Percentiles rank a stretch among this genome's conserved stretches.
These are phyloP conservation scores for Candida pini DNA, from an alignment of 805 yeast genomes.

Conservation along the genomic window DNA sequence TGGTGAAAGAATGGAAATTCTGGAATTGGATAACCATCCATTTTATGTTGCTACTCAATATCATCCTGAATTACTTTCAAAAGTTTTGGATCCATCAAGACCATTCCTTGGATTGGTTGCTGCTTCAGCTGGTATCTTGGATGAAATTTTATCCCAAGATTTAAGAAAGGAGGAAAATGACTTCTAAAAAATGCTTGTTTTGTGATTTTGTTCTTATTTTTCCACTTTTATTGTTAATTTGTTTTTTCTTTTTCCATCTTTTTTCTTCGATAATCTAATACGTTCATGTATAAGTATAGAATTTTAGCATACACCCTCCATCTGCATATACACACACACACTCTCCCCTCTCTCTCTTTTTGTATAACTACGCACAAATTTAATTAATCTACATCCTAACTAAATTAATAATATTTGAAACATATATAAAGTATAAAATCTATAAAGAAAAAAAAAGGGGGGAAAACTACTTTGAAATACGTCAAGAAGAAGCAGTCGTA, in stretches of 20 bases:
- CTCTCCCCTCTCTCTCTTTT: too few species aligned
- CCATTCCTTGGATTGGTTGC: conserved; percentile 97
- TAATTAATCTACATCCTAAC: too few species aligned
- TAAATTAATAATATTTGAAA: too few species aligned
- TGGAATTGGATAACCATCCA: conserved; percentile 83
- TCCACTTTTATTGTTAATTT: background rate
- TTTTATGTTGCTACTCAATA: conserved; percentile 94
- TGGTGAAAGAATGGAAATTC: conserved; percentile 88
- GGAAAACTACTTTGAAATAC: too few species aligned
- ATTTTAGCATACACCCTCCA: too few species aligned
- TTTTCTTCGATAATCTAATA: too few species aligned
- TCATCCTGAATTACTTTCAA: conserved; percentile 96
- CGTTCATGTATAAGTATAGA: too few species aligned
- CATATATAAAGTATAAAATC: too few species aligned
- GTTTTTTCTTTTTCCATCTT: background rate
- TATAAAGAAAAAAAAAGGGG: too few species aligned
- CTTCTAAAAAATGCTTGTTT: conserved; percentile 15
- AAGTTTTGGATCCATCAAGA: conserved; percentile 92
- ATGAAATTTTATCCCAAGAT: conserved; percentile 48
- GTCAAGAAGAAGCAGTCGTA: too few species aligned
- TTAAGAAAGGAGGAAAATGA: conserved; percentile 26
- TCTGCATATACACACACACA: too few species aligned
- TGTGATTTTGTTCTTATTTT: background rate
- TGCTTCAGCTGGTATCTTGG: conserved; percentile 82
- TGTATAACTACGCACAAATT: too few species aligned